phyloP scores from a whole-genome alignment of 169 alveolate genomes.

The Babesia sp. region DNA sequence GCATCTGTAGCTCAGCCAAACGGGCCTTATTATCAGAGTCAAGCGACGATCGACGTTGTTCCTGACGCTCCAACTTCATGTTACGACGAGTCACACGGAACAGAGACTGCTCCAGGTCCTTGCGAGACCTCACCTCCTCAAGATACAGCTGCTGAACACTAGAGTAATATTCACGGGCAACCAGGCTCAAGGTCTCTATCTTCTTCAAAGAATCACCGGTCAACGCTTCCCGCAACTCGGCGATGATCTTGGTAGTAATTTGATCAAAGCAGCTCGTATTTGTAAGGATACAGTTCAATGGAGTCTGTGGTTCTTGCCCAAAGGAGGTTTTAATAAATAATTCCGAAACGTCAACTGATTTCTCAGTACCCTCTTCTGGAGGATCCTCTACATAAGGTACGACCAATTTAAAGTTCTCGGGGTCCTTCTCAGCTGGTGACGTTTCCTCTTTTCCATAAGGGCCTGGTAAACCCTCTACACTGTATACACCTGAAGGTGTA shows the following conservation, averaged over 20 bases:
- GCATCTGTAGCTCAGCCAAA: conserved; percentile 8
- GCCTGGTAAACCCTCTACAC: conserved; percentile 24
- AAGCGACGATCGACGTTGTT: neutral
- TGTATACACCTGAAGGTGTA: conserved; percentile 45
- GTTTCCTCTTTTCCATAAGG: neutral
- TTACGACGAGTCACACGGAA: conserved; percentile 42
- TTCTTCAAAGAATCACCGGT: conserved; percentile 63
- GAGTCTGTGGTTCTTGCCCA: conserved; percentile 73
- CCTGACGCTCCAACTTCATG: conserved; percentile 29
- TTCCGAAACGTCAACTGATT: conserved; percentile 64
- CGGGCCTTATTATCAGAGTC: neutral
- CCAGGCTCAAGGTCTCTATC: conserved; percentile 48
- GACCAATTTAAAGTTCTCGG: neutral
- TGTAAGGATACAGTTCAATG: conserved; percentile 74
- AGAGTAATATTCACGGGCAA: conserved; percentile 27
- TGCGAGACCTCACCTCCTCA: conserved; percentile 68
- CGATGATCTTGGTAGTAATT: conserved; percentile 64
- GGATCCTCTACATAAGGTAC: conserved; percentile 2
- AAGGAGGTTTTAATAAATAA: conserved; percentile 66
- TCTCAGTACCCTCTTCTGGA: neutral
- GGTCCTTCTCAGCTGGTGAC: neutral
- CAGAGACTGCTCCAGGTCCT: conserved; percentile 75
- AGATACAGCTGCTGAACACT: conserved; percentile 60
- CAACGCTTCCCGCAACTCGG: conserved; percentile 53
- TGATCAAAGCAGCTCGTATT: conserved; percentile 70